These are phyloP conservation scores for Fusarium fujikuroi DNA, from an alignment of 2,329 filamentous ascomycete species.

Conservation along the genomic window DNA sequence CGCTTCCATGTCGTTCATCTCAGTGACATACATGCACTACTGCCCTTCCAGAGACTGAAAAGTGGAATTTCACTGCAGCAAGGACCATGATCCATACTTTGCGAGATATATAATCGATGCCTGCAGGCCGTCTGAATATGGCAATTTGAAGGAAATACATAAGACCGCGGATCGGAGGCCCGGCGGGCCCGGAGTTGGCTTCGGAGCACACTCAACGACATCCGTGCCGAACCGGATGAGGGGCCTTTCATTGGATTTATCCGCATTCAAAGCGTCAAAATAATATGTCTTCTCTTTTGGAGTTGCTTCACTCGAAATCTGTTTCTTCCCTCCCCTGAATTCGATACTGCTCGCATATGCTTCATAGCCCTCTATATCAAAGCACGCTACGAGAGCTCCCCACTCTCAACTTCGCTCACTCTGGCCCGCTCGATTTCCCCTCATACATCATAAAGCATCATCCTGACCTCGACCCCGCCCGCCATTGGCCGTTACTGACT, in stretches of 20 bases:
- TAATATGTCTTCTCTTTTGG: not conserved
- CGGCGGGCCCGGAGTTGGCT: slow-evolving; percentile 32
- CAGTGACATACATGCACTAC: not conserved
- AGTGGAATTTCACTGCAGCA: not conserved
- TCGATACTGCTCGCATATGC: not conserved
- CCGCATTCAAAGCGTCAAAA: not conserved
- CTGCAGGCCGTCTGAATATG: not conserved
- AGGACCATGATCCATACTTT: not conserved
- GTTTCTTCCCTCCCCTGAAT: not conserved
- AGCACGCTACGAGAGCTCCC: not conserved
- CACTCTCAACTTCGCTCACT: slow-evolving; percentile 2
- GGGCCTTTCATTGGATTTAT: slow-evolving; percentile 14
- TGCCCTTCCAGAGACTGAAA: not conserved
- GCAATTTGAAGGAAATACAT: not conserved
- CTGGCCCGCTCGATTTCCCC: slow-evolving; percentile 21
- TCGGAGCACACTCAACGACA: slow-evolving; percentile 13
- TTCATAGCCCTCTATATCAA: not conserved
- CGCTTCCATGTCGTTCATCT: not conserved
- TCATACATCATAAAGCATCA: slow-evolving; percentile 28
- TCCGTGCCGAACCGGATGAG: slow-evolving; percentile 24
- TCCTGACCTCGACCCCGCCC: slow-evolving; percentile 23
- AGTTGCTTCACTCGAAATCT: not conserved
- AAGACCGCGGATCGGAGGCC: slow-evolving; percentile 41
- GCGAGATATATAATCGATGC: not conserved
- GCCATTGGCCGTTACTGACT: slow-evolving; percentile 6